Evolutionary conservation across 805 yeast species (phyloP), one percentile per base, ranked within the genome.

Genomic region (Metschnikowia vanudenii): DNA sequence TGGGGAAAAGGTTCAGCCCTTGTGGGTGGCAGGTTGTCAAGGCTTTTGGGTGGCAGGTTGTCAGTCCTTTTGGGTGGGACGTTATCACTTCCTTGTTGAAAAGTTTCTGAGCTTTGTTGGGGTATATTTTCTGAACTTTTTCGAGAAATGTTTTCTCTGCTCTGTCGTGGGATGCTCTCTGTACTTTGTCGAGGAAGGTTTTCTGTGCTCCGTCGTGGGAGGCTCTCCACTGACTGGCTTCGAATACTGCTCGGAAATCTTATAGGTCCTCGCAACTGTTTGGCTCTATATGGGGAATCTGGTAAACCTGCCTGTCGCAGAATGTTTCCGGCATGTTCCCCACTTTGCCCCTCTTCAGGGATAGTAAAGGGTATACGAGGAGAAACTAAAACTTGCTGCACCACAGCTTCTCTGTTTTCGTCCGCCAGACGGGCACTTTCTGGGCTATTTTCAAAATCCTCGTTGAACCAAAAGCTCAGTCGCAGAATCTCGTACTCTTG

Each of bases 401-500:
- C 13, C 32, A 11, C 20, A 14, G 39, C 20, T 5, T 24, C 16
- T 12, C 28, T 16, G 14, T n/a, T 20, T 11, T 36, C 41, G 7
- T 30, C 24, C 24, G 8, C 24, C 24, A 22, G 24, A 4, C 24
- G 16, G 18, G 46, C 36, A 34, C 30, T 38, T 4, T 43, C 42
- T 8, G 41, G 20, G 31, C 39, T 28, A 29, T 17, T 20, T 30
- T 47, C 43, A 38, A 46, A 40, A 34, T 42, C 45, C 32, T 52
- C 50, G 37, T 46, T 42, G 37, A 51, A 52, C 31, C 45, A 43
- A 28, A 48, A 48, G 31, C 44, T 42, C 14, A 40, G 47, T 36
- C 47, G 30, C 24, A 47, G 31, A 37, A 38, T 33, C 35, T 55
- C 56, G 40, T 68, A 66, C 31, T 64, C 71, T 22, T 63, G 58